Evolutionary conservation across 768 basidiomycete genomes (phyloP), one percentile per base, ranked within the genome.

Genomic region (Leccinum sublutescens): DNA sequence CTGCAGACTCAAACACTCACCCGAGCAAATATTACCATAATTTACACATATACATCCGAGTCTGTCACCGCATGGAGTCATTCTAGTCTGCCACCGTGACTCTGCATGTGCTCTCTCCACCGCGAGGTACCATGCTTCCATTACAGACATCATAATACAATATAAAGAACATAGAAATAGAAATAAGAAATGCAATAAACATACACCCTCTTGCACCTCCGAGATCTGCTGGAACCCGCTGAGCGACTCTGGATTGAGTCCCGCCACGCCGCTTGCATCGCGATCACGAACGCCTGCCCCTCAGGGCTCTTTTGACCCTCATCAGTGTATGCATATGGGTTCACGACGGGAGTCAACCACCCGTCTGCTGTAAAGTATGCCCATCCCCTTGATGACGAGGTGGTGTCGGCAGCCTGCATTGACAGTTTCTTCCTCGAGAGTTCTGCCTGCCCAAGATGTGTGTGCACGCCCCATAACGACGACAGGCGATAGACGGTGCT

Each of bases 401-500:
- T 53, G 9, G 65, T 50, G 7, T 34, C 34, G 64, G 72, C 47
- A 17, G 21, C 15, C 15, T 58, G 51, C 9, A 64, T 61, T 34
- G 73, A 74, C 43, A 82, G 61, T 25, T 70, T 65, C 56, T 75
- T 70, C 17, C 91, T 79, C 6, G 77, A 77, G 19, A 74, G 70
- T 66, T 90, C 88, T 2, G 91, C 91, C 3, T 74, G 64, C 0
- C 83, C 79, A 27, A 93, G 64, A 66, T 82, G 72, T 0, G 74
- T 77, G 57, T 82, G 77, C 15, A 81, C 75, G 27, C 77, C 76
- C 47, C 78, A 69, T 21, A 90, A 66, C 3, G 86, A 73, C 0
- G 89, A 82, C 52, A 89, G 76, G 2, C 91, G 83, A 72, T 89
- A 95, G 1, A 93, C 88, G 0, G 88, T 85, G 61, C 83, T 79